Evolutionary conservation across 208 protist genomes (phyloP), one percentile per base, ranked within the genome.

Genomic region (Trypanosoma melophagium): DNA sequence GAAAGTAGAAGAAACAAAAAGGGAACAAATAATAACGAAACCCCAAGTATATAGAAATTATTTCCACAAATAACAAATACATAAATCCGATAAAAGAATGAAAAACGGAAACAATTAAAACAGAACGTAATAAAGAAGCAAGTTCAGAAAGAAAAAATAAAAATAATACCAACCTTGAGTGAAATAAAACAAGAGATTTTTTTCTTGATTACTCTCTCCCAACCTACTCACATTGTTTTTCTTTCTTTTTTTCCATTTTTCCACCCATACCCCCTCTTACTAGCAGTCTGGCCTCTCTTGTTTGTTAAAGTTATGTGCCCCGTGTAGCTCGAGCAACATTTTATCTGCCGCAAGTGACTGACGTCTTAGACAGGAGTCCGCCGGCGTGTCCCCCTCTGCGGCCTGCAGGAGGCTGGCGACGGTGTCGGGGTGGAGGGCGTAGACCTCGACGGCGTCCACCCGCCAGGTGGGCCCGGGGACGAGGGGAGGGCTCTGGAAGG

Each of bases 381-480:
- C 60, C 56, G 2, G 44, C 40, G 50, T 59, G 24, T 7, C 16
- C 7, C 25, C 42, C 45, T 21, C 12, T 21, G 58, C 44, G 22
- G 47, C 40, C n/a, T 19, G 53, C 13, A 31, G 52, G 16, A 81
- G 59, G 2, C 41, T 56, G 17, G 51, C 50, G 2, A 81, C 76
- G 16, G 56, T 51, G 14, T 80, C 74, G 16, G 66, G 52, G 16
- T 74, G 76, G 0, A 92, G 74, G 3, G 83, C 80, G 44, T 92
- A 92, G 21, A 57, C 86, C 61, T 92, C 86, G 7, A 89, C 79
- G 9, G 44, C 58, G 5, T 84, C 86, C 0, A 87, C 71, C 12
- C 14, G 7, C 86, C 86, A 92, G 7, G 59, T 60, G 41, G 87
- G 80, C 0, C 73, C 78, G 9, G 57, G 53, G n/a, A 74, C 76